These are phyloP conservation scores for Irpex rosettiformis DNA, from an alignment of 1,284 basidiomycete genomes.

Conservation along the genomic window DNA sequence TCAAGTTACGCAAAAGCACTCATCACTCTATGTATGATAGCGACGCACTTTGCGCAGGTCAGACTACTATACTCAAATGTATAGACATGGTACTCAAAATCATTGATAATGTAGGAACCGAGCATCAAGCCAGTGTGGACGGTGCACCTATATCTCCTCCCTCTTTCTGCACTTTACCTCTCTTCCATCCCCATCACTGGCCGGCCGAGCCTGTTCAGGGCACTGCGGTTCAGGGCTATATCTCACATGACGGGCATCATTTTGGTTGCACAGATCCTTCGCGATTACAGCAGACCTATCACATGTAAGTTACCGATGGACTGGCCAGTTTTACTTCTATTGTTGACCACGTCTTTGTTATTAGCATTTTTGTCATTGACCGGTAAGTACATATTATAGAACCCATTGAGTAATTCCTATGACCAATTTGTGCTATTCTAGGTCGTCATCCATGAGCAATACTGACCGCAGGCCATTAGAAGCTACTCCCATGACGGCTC, in stretches of 20 bases:
- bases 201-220: constrained; percentile 24
- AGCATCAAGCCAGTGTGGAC: constrained; percentile 41
- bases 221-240: constrained; percentile 39
- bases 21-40: constrained; percentile 25
- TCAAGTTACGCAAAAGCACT: too few relatives aligned
- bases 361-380: constrained; percentile 52
- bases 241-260: constrained; percentile 53
- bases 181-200: constrained; percentile 47
- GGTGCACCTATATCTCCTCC: constrained; percentile 40
- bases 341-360: not conserved
- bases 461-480: constrained; percentile 42
- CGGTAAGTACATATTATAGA: constrained; percentile 28
- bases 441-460: constrained; percentile 49
- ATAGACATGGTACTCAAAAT: too few relatives aligned
- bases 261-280: constrained; percentile 56
- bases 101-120: constrained; percentile 34
- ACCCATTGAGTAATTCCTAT: not conserved
- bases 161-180: constrained; percentile 51
- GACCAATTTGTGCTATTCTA: constrained; percentile 18
- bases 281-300: constrained; percentile 51
- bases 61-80: too few relatives aligned
- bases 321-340: not conserved
- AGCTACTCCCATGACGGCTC: constrained; percentile 40
- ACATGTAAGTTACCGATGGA: constrained; percentile 44
- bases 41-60: constrained; percentile 55